Evolutionary conservation across 2,329 filamentous ascomycete genomes (phyloP), one percentile per base, ranked within the genome.

Genomic region (Beauveria pseudobassiana): DNA sequence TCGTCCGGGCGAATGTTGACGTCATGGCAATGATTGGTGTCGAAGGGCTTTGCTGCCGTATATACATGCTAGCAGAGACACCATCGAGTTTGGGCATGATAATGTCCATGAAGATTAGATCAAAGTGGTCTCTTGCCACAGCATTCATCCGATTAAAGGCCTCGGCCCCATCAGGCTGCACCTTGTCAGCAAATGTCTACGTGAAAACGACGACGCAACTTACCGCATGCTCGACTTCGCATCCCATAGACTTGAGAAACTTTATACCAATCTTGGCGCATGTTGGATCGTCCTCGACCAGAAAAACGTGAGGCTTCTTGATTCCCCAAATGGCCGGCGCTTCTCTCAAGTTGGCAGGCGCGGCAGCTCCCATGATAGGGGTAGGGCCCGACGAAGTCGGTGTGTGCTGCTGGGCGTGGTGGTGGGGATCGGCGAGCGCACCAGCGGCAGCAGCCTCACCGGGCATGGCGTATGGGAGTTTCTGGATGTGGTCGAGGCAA

Each of bases 21-120:
- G 95, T 99, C 95, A 99, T 98, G 52, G 95, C 95, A 63, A 99
- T 91, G 69, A 99, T 96, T 0, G 95, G 95, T 22, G 90, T 87
- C 6, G 87, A 85, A 43, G 86, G 85, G 65, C 92, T 87, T 64
- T 93, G 91, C 70, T 96, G 90, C 59, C 93, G 87, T 66, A 99
- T 97, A 64, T 96, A 86, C 70, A 95, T 90, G 62, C 92, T 96
- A 3, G 95, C 93, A 18, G 93, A 96, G 6, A 98, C 92, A 67
- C 95, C 95, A 69, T 98, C 95, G 59, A 98, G 81, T 66, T 93
- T 89, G 6, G 95, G 95, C 95, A 99, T 98, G 67, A 99, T 96
- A 66, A 99, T 93, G 71, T 95, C 90, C 90, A 93, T 93, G 64
- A 93, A 84, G 65, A 93, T 91, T 59, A 89, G 76, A 66, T 89